Conservation (phyloP, 768 basidiomycete genomes). For the Suillus variegatus region DNA sequence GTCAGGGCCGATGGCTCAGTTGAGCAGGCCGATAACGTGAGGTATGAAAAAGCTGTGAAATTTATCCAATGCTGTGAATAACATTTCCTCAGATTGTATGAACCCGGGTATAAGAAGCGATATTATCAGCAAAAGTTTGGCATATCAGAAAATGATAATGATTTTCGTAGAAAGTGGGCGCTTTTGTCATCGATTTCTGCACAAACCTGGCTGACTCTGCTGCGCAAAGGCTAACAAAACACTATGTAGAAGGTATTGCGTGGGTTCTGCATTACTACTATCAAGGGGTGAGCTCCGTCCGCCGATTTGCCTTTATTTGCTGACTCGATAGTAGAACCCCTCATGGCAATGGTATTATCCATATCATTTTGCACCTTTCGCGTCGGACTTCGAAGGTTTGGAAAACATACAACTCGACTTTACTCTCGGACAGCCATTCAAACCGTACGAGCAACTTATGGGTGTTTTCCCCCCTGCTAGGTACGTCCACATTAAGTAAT, state of each 20-base stretch:
- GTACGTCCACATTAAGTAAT: slow-evolving; percentile 40
- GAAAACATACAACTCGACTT: slow-evolving; percentile 80
- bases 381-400: slow-evolving; percentile 86
- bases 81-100: slow-evolving; percentile 70
- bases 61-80: slow-evolving; percentile 6
- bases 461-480: slow-evolving; percentile 96
- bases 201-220: slow-evolving; percentile 8
- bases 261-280: slow-evolving; percentile 99
- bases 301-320: slow-evolving; percentile 4
- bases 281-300: slow-evolving; percentile 73
- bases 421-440: slow-evolving; percentile 83
- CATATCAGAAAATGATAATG: slow-evolving; percentile 63
- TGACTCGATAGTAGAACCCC: slow-evolving; percentile 54
- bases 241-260: slow-evolving; percentile 91
- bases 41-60: slow-evolving; percentile 52
- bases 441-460: slow-evolving; percentile 97
- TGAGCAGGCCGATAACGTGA: slow-evolving; percentile 90
- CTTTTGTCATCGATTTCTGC: slow-evolving; percentile 4
- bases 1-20: slow-evolving; percentile 92
- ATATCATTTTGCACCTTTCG: slow-evolving; percentile 97
- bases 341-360: slow-evolving; percentile 99
- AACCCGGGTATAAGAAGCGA: slow-evolving; percentile 92
- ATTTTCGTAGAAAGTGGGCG: slow-evolving; percentile 72
- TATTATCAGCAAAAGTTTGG: slow-evolving; percentile 96
- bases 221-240: slow-evolving; percentile 62